A percentile compares a stretch with the other conserved stretches of the same genome.
These are phyloP conservation scores for Beauveria scarabaeidicola DNA, from an alignment of 2,329 filamentous ascomycete species.

Conservation along the genomic window DNA sequence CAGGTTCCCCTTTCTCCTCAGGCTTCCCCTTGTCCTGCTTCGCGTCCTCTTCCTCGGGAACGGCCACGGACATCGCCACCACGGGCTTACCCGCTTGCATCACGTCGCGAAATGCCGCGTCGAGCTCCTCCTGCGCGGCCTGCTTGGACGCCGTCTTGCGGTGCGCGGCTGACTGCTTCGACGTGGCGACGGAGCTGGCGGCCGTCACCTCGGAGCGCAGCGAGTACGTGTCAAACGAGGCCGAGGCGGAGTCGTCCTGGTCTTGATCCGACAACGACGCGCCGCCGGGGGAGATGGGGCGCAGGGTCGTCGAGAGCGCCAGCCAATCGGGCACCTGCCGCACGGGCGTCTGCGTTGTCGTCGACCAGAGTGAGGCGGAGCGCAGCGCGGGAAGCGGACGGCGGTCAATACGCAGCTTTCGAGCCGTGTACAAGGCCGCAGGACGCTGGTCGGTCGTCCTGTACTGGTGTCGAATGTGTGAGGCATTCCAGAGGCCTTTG, in stretches of 20 bases:
- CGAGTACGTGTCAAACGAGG: constrained; percentile 4
- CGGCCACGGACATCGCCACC: background rate
- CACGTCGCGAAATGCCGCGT: constrained; percentile 1
- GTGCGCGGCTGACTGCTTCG: background rate
- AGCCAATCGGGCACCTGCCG: constrained; percentile 15
- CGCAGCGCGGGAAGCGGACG: constrained; percentile 22
- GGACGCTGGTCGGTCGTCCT: constrained; percentile 25
- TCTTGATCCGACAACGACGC: constrained; percentile 1
- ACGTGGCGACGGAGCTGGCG: background rate
- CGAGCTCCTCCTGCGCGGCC: constrained; percentile 6
- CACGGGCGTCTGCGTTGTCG: background rate
- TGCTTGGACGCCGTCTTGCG: constrained; percentile 5
- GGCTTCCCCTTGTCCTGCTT: background rate
- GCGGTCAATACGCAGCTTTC: constrained; percentile 24
- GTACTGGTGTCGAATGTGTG: constrained; percentile 18
- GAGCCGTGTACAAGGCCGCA: constrained; percentile 25
- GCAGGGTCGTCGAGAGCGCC: constrained; percentile 1
- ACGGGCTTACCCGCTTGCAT: constrained; percentile 7
- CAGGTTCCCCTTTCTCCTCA: background rate
- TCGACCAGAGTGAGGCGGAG: constrained; percentile 28
- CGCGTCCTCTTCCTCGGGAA: background rate
- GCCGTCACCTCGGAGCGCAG: constrained; percentile 6
- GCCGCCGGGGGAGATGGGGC: background rate
- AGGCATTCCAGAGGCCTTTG: constrained; percentile 16
- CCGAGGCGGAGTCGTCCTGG: background rate